phyloP scores from a whole-genome alignment of 2,329 filamentous ascomycete genomes.

The Cordyceps javanica region DNA sequence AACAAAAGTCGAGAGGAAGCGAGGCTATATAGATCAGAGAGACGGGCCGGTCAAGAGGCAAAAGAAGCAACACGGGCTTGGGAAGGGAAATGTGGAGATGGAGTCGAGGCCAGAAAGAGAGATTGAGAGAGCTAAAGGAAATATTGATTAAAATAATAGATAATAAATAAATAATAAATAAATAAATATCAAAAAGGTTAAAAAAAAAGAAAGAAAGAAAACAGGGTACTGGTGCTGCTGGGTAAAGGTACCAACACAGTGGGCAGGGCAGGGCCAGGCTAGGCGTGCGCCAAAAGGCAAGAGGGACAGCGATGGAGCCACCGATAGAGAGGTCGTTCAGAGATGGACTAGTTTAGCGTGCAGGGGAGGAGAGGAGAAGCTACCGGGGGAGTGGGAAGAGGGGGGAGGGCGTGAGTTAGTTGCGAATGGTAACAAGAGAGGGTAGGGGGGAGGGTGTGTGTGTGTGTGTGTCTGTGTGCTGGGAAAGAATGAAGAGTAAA shows the following conservation, averaged over 20 bases:
- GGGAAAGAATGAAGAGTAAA: not conserved
- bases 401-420: too few species aligned
- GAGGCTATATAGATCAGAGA: too few species aligned
- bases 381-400: conserved; percentile 1
- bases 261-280: not conserved
- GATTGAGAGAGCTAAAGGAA: not conserved
- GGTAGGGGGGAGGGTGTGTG: too few species aligned
- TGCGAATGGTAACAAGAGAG: too few species aligned
- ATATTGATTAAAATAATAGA: not conserved
- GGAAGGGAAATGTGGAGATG: conserved; percentile 8
- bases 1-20: not conserved
- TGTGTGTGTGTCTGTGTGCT: not conserved
- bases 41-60: conserved; percentile 6
- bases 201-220: not conserved
- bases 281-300: not conserved
- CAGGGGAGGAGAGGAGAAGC: not conserved
- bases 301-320: conserved; percentile 5
- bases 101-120: conserved; percentile 10
- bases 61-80: conserved; percentile 7
- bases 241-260: not conserved
- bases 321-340: conserved; percentile 10
- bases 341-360: conserved; percentile 11
- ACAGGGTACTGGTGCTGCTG: too few species aligned
- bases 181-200: not conserved
- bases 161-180: not conserved